phyloP scores from a whole-genome alignment of 2,329 filamentous ascomycete genomes.

The Alternaria triticimaculans region DNA sequence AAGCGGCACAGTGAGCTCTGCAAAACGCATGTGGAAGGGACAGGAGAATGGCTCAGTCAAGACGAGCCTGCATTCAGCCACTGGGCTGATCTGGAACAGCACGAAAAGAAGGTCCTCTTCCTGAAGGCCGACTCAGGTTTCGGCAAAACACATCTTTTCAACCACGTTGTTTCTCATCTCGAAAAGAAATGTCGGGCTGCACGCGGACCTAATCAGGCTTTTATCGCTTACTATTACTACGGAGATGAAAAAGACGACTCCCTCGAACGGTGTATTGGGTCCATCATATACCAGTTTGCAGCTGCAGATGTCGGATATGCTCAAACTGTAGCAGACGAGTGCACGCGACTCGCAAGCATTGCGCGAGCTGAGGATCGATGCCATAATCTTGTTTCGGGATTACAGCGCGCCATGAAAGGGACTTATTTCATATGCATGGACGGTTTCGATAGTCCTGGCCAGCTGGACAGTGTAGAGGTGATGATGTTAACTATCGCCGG shows the following conservation, averaged over 20 bases:
- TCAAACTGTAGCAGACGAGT: background rate
- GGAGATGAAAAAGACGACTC: slow-evolving; percentile 18
- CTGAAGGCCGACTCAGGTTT: background rate
- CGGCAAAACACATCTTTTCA: background rate
- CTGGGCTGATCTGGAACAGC: background rate
- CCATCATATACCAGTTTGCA: slow-evolving; percentile 23
- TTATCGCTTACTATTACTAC: slow-evolving; percentile 24
- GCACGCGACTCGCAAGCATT: background rate
- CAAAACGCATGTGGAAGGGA: background rate
- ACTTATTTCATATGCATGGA: slow-evolving; percentile 23
- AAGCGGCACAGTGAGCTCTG: slow-evolving; percentile 9
- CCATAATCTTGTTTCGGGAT: slow-evolving; percentile 2
- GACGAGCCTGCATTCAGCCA: background rate
- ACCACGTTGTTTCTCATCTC: background rate
- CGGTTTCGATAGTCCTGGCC: slow-evolving; percentile 6
- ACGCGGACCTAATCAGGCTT: background rate
- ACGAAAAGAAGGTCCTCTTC: background rate
- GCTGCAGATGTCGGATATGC: slow-evolving; percentile 13
- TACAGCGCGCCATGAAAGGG: slow-evolving; percentile 15
- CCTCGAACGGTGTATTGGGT: slow-evolving; percentile 18
- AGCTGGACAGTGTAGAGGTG: background rate
- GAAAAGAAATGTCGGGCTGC: background rate
- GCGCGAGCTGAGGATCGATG: slow-evolving; percentile 14
- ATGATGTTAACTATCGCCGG: background rate
- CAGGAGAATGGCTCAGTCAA: slow-evolving; percentile 5